Base-by-base conservation (phyloP, 768 basidiomycete species). In the Termitomyces sp. region DNA sequence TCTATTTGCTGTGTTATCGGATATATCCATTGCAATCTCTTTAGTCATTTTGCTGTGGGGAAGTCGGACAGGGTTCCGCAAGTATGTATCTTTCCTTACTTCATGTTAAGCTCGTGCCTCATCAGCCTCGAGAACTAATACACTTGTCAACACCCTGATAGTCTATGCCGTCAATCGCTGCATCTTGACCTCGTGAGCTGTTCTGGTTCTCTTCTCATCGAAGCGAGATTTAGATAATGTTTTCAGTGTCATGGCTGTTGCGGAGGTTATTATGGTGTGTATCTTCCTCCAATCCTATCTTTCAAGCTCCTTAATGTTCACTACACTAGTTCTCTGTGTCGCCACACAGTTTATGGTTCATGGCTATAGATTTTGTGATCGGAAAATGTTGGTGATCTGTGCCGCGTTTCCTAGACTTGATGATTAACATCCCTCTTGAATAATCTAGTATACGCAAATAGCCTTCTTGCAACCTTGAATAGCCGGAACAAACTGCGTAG, bases 91-190 rank as follows among this genome's bases (percentile, higher is more conserved):
- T 53, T 41, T 20, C n/a, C 4, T 34, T 34, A 6, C 24, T 28
- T 24, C 1, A 29, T 20, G 31, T 31, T 0, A 28, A 24, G 16
- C 56, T 31, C 22, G n/a, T 46, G 34, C 15, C 20, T 48, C 28
- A 34, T n/a, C 28, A 52, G 22, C 12, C 5, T 54, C 7, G 51
- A 80, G 79, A 29, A 79, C 79, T 2, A 75, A 78, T 50, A 69
- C 66, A 1, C 57, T 80, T 13, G 66, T 81, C 16, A 75, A 74
- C 16, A 71, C 66, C 2, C 65, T 81, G 26, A 81, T 80, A 5
- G 64, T 81, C 26, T 81, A 77, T 59, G 76, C 80, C 5, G 77
- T 81, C 60, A 80, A 80, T 58, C 78, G 79, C 5, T 80, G 78
- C 55, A 58, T 81, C 13, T 63, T 81, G 39, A 80, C 80, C 31